Evolutionary conservation across 2,329 filamentous ascomycete species (phyloP).

Genomic region (Ophiostoma fasciatum): DNA sequence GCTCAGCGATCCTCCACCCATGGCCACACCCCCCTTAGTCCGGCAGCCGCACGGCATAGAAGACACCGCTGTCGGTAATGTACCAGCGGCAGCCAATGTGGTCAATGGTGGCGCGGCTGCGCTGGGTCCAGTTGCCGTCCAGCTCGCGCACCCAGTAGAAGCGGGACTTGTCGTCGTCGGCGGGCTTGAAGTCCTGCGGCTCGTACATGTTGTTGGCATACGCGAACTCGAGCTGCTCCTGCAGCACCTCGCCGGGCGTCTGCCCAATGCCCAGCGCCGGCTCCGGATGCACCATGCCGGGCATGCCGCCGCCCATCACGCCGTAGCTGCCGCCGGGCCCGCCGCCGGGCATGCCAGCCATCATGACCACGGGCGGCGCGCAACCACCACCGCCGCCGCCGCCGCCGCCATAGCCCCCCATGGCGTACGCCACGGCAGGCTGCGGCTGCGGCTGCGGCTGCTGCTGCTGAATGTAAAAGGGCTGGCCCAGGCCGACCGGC

Average conservation of each 20-base stretch:
- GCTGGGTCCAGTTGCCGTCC: conserved; percentile 44
- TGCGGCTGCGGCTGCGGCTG: conserved; percentile 1
- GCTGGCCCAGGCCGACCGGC: conserved; percentile 3
- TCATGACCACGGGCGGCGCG: conserved; percentile 17
- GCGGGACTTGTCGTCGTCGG: conserved; percentile 42
- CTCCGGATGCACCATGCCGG: conserved; percentile 24
- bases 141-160: conserved; percentile 48
- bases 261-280: conserved; percentile 34
- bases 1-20: too few species aligned
- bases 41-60: conserved; percentile 44
- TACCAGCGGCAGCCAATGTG: conserved; percentile 44
- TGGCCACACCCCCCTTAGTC: conserved; percentile 19
- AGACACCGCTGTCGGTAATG: conserved; percentile 38
- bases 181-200: conserved; percentile 48
- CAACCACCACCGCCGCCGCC: conserved; percentile 6
- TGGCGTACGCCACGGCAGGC: conserved; percentile 5
- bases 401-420: conserved; percentile 3
- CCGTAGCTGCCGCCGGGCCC: conserved; percentile 24
- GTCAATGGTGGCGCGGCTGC: conserved; percentile 46
- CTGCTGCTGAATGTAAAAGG: conserved; percentile 5
- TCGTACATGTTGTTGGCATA: conserved; percentile 34
- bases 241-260: conserved; percentile 31
- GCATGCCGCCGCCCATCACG: conserved; percentile 1
- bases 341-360: conserved; percentile 7
- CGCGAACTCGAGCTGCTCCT: conserved; percentile 34